phyloP scores from a whole-genome alignment of 345 rosid genomes.

The Eucalyptus marginata region DNA sequence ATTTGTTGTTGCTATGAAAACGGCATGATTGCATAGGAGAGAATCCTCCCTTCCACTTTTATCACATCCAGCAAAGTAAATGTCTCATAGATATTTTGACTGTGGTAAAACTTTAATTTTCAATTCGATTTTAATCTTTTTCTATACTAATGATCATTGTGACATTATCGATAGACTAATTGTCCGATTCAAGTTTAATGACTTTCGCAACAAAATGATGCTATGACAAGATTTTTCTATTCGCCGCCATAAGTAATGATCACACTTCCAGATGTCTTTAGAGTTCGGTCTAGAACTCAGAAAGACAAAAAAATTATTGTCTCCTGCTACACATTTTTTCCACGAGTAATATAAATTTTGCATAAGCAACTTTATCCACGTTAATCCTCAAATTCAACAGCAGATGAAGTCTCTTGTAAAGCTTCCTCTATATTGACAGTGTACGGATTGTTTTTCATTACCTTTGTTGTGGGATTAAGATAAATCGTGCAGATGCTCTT shows the following conservation, averaged over 20 bases:
- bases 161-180: background rate
- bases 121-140: too few relatives aligned
- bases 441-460: background rate
- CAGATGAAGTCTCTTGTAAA: too few relatives aligned
- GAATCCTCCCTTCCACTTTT: background rate
- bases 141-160: background rate
- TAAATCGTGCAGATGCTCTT: too few relatives aligned
- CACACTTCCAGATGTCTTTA: background rate
- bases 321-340: background rate
- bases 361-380: too few relatives aligned
- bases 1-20: too few relatives aligned
- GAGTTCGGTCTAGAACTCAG: background rate
- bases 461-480: background rate
- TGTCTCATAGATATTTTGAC: too few relatives aligned
- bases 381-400: too few relatives aligned
- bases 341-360: background rate
- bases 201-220: background rate
- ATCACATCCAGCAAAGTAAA: background rate
- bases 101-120: too few relatives aligned
- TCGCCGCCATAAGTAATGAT: background rate
- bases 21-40: background rate
- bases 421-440: too few relatives aligned
- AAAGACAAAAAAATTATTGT: background rate
- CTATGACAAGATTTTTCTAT: background rate
- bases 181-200: background rate